Evolutionary conservation across 2,329 filamentous ascomycete species (phyloP), one percentile per base, ranked within the genome.

Genomic region (Onygenales sp.): DNA sequence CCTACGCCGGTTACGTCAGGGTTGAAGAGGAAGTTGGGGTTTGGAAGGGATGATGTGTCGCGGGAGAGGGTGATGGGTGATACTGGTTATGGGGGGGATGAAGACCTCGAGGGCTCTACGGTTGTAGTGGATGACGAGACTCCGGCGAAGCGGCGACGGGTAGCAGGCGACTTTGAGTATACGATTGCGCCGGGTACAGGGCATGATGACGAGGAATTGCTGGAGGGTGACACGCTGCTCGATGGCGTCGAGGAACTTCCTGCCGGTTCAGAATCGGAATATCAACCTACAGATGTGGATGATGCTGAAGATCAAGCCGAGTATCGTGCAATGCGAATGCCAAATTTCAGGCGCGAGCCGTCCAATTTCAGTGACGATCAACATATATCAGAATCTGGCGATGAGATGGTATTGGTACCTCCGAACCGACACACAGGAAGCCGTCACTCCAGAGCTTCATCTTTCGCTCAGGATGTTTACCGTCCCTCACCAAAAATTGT

Each of bases 401-500:
- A 53, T 49, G 51, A 49, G 31, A 31, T 53, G 11, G 14, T 50
- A 2, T 10, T 38, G 10, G n/a, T 39, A 0, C 27, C 45, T 17
- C 52, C 38, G 4, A 31, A 38, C 21, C 41, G 6, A 31, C 4
- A 0, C 33, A 44, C 31, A n/a, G 38, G 31, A 13, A 43, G 46
- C n/a, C 36, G 44, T n/a, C 17, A 17, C 31, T 50, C 45, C 10
- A 43, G 39, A 10, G 36, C 27, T 14, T 21, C 38, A 8, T 27
- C 13, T 13, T 8, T 17, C 17, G 8, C 33, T 8, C 41, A 55
- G 7, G 43, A 43, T 31, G 5, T 33, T 46, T 58, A 55, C 27
- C 53, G 17, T 14, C 55, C 57, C 9, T 52, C 56, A 10, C 51
- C 48, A 17, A 38, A 56, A 21, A 41, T 52, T n/a, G 48, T 59